phyloP scores from a whole-genome alignment of 768 basidiomycete genomes.

The Pholiota conissans region DNA sequence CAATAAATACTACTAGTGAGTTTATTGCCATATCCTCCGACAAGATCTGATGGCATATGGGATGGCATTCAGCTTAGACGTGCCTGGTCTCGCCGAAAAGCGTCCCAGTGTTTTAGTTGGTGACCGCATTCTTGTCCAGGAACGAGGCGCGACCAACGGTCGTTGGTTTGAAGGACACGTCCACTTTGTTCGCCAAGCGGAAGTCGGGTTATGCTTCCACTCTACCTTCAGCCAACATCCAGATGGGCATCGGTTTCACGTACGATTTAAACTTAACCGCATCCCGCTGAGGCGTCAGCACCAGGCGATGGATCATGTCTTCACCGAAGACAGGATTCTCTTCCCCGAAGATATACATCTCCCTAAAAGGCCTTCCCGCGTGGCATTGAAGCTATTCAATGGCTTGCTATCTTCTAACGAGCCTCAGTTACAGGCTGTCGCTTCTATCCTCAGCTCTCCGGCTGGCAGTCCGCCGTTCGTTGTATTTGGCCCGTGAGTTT shows the following conservation, averaged over 20 bases:
- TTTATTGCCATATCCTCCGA: background rate
- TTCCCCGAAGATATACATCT: slow-evolving; percentile 40
- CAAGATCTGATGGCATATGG: background rate
- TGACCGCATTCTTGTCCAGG: slow-evolving; percentile 51
- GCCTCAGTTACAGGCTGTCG: slow-evolving; percentile 48
- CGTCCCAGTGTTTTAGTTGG: slow-evolving; percentile 58
- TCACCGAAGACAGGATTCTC: slow-evolving; percentile 45
- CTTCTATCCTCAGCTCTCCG: slow-evolving; percentile 40
- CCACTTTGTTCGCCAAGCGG: slow-evolving; percentile 45
- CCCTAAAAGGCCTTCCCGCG: background rate
- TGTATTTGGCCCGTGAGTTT: slow-evolving; percentile 62
- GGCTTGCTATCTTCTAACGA: slow-evolving; percentile 42
- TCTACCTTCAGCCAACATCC: slow-evolving; percentile 38
- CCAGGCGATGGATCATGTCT: slow-evolving; percentile 49
- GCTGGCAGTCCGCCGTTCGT: slow-evolving; percentile 54
- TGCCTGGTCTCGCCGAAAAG: slow-evolving; percentile 56
- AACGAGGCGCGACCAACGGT: slow-evolving; percentile 33
- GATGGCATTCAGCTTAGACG: slow-evolving; percentile 21
- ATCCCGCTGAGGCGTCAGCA: slow-evolving; percentile 59
- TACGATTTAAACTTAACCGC: slow-evolving; percentile 60
- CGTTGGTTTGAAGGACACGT: slow-evolving; percentile 64
- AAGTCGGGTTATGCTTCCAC: slow-evolving; percentile 54
- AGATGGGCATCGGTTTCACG: slow-evolving; percentile 39
- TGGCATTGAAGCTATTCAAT: slow-evolving; percentile 35
- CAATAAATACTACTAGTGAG: slow-evolving; percentile 41